Evolutionary conservation across 116 monocot genomes (phyloP).

Genomic region (Dioscorea cayenensis): DNA sequence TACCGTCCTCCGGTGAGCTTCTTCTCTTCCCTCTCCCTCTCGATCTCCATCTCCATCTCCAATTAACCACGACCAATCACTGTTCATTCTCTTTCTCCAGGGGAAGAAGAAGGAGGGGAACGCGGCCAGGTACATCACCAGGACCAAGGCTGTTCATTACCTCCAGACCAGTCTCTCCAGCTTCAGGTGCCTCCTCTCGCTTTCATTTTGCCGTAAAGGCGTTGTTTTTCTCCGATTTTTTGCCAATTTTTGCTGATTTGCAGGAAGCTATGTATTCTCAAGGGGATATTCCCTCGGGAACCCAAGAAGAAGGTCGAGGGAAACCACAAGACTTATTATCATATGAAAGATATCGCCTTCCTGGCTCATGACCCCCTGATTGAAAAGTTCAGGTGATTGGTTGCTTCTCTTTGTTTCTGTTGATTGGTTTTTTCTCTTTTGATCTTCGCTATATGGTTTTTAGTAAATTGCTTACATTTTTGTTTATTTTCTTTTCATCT

Average conservation of each 20-base stretch:
- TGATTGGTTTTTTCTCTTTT: not conserved
- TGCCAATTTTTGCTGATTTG: not conserved
- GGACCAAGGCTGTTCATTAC: conserved; percentile 72
- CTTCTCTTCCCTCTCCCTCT: not conserved
- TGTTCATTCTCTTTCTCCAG: conserved; percentile 16
- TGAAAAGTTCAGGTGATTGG: conserved; percentile 64
- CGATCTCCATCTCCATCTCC: not conserved
- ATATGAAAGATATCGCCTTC: conserved; percentile 85
- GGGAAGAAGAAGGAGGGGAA: conserved; percentile 99
- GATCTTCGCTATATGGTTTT: not conserved
- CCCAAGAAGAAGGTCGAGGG: conserved; percentile 99
- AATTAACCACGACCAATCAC: not conserved
- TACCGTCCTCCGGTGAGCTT: conserved; percentile 38
- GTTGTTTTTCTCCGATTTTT: not conserved
- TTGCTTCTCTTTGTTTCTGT: not conserved
- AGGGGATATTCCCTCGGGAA: conserved; percentile 79
- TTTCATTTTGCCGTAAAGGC: not conserved
- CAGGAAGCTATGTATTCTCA: conserved; percentile 95
- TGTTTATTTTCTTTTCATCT: not conserved
- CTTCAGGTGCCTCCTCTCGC: conserved; percentile 39
- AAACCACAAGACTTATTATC: conserved; percentile 91
- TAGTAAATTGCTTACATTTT: not conserved
- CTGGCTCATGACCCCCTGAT: conserved; percentile 76
- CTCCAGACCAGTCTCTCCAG: conserved; percentile 69
- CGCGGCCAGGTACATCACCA: conserved; percentile 86